Conservation (phyloP, 192 early-diverging fungal genomes). For the Gamsiella multidivaricata region DNA sequence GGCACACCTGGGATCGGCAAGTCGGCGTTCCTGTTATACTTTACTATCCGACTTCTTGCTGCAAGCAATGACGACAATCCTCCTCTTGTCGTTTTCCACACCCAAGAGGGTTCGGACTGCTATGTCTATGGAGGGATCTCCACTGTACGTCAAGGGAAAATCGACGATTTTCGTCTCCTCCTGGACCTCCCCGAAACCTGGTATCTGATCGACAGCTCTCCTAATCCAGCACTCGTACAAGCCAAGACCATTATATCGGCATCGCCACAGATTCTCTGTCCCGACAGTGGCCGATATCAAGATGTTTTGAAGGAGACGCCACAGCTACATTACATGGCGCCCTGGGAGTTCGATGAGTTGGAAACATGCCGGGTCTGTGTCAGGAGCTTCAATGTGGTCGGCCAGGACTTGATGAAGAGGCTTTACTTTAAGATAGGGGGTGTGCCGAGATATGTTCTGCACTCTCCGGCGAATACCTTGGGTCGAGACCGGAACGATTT, state of each 20-base stretch:
- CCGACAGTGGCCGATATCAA: conserved; percentile 5
- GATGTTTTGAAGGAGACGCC: conserved; percentile 13
- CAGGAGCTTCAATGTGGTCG: background rate
- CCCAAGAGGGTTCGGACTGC: background rate
- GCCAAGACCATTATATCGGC: conserved; percentile 14
- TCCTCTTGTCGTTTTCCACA: conserved; percentile 27
- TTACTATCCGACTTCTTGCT: conserved; percentile 23
- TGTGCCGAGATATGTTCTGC: conserved; percentile 25
- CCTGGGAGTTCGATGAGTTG: conserved; percentile 8
- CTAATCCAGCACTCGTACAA: conserved; percentile 16
- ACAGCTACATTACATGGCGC: conserved; percentile 13
- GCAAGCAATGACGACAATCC: conserved; percentile 13
- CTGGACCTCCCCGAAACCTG: conserved; percentile 16
- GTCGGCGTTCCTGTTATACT: conserved; percentile 43
- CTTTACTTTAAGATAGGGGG: conserved; percentile 20
- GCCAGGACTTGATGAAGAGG: conserved; percentile 4
- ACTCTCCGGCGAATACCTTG: too few species aligned
- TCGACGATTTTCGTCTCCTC: conserved; percentile 13
- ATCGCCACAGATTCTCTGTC: conserved; percentile 6
- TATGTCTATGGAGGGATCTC: conserved; percentile 7
- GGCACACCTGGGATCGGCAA: conserved; percentile 45
- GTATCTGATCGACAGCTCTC: conserved; percentile 25
- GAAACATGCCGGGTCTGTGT: conserved; percentile 3
- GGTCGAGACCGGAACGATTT: too few species aligned
- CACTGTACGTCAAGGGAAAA: background rate